Evolutionary conservation across 495 filamentous ascomycete genomes (phyloP).

Genomic region (Astrothelium subdiscretum): DNA sequence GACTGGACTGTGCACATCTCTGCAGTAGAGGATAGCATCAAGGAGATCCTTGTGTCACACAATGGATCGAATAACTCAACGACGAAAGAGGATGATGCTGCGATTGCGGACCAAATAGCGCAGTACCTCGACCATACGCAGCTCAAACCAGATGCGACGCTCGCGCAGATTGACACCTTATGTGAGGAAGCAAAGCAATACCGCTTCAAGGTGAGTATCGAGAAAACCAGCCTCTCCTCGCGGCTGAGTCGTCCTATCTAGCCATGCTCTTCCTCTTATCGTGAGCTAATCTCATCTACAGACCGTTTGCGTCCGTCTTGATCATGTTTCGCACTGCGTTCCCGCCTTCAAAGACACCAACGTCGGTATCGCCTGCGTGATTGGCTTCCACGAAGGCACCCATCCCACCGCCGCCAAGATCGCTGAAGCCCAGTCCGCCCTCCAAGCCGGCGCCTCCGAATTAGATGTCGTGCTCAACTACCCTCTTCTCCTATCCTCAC

Average conservation of each 20-base stretch:
- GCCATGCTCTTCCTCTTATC: neutral
- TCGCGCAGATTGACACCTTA: constrained; percentile 45
- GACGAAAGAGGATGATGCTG: constrained; percentile 9
- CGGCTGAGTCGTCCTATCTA: neutral
- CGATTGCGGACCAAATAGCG: constrained; percentile 8
- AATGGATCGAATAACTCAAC: neutral
- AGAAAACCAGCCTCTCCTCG: no score
- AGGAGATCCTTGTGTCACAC: neutral
- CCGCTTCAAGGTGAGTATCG: constrained; percentile 48
- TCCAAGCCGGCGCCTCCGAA: constrained; percentile 47
- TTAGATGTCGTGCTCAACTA: constrained; percentile 61
- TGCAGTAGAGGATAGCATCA: neutral
- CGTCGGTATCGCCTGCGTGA: constrained; percentile 49
- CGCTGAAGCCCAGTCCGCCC: constrained; percentile 42
- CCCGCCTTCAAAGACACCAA: constrained; percentile 37
- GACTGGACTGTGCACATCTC: constrained; percentile 21
- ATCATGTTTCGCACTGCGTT: constrained; percentile 42
- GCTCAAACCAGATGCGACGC: constrained; percentile 42
- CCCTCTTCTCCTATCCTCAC: constrained; percentile 37
- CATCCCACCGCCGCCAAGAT: constrained; percentile 8
- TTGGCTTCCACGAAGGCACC: constrained; percentile 58
- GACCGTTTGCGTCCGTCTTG: constrained; percentile 48
- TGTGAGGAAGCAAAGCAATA: constrained; percentile 50
- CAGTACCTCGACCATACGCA: constrained; percentile 54
- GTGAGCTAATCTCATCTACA: constrained; percentile 7